Evolutionary conservation across 352 stramenopile species (phyloP), one percentile per base, ranked within the genome.

Genomic region (Pythium aphanidermatum): DNA sequence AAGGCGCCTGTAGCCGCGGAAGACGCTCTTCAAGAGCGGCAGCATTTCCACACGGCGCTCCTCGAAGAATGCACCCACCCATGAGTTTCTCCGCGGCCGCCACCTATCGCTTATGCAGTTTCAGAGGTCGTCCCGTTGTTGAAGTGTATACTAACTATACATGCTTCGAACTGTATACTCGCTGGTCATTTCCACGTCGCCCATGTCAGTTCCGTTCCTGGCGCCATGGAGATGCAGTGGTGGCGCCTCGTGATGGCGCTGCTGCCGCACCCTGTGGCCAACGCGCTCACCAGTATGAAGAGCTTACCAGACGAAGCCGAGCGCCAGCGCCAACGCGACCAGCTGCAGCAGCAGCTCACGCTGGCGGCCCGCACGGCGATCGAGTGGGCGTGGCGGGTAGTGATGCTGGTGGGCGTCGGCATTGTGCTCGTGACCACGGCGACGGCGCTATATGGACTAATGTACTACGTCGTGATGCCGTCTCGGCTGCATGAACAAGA

Each of bases 401-500:
- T 36, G 6, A 65, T 76, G 56, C 42, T 68, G 20, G 5, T 39
- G 25, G 38, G 55, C 2, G 73, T 28, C 13, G 33, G 82, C 16
- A 61, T 61, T 4, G 31, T 74, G 20, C 63, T 92, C 19, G 64
- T 92, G 26, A 55, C 39, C 13, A 68, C 61, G 13, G 80, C 80
- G 20, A 73, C 77, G 3, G 23, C 85, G 37, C 54, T 92, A 33
- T 92, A 92, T 46, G 63, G 49, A 5, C 23, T 78, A 41, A 47
- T 92, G 9, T 92, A 92, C 70, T 84, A 81, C 50, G 35, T 87
- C 17, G 55, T 92, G 26, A 90, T 92, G 50, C 80, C 80, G 11
- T 76, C 76, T 40, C 65, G 78, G 17, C 74, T 85, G 37, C 76
- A 88, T 42, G 76, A 92, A 41, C 80, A 88, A 33, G 60, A 86